Evolutionary conservation across 2,329 filamentous ascomycete species (phyloP), one percentile per base, ranked within the genome.

Genomic region (Fusarium sp.): DNA sequence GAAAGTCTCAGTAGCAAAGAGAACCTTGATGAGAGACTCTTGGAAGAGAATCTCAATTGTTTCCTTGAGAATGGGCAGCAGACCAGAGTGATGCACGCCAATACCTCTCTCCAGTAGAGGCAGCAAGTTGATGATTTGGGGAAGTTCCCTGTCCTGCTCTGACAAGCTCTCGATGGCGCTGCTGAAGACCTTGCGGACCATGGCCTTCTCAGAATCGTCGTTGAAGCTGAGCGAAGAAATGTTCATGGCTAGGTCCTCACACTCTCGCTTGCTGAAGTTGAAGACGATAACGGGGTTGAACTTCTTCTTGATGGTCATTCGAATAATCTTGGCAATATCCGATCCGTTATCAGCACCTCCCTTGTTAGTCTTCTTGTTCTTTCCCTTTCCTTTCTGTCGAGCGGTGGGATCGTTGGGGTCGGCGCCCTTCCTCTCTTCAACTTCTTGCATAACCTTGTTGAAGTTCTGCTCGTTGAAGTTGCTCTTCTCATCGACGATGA

Each of bases 41-140:
- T 99, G 96, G 85, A 99, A 99, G 41, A 99, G 83, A 78, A 99
- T 99, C 82, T 99, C 96, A 70, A 99, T 98, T 0, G 95, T 97
- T 80, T 99, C 96, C 81, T 99, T 99, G 59, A 99, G 82, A 72
- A 99, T 98, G 1, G 96, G 96, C 50, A 99, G 84, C 44, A 99
- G 85, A 62, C 96, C 96, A 33, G 94, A 97, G 79, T 99, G 96
- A 85, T 99, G 96, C 67, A 99, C 93, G 75, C 96, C 96, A 71
- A 99, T 97, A 71, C 96, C 96, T 77, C 93, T 90, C 72, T 94
- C 90, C 55, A 99, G 81, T 35, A 99, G 85, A 6, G 96, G 96
- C 35, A 99, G 82, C 50, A 99, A 90, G 77, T 98, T 92, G 65
- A 91, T 86, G 65, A 99, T 97, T 76, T 99, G 96, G 1, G 94